Percentiles rank a stretch among this genome's conserved stretches.
Evolutionary conservation across 2,329 filamentous ascomycete genomes (phyloP).

Genomic region (Lachnellula suecica): DNA sequence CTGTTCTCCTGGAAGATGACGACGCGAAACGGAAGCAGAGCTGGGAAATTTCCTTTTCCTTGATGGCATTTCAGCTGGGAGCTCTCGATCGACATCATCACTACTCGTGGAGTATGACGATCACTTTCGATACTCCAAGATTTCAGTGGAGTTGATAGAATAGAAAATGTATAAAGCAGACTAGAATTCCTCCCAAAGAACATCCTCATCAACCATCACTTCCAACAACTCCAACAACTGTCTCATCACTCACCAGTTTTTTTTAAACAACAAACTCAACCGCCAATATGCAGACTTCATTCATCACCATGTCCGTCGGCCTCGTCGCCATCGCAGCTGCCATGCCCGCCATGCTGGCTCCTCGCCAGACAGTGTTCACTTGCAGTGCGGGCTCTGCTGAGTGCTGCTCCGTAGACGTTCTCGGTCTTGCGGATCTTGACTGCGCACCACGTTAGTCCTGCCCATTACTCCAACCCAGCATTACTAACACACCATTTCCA

Average conservation of each 20-base stretch:
- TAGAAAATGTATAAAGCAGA: conserved; percentile 18
- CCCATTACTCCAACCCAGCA: background rate
- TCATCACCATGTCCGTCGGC: conserved; percentile 13
- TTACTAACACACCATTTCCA: conserved; percentile 11
- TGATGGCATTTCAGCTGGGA: conserved; percentile 2
- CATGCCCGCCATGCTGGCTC: conserved; percentile 29
- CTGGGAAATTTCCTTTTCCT: background rate
- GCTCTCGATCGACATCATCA: conserved; percentile 13
- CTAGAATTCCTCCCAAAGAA: conserved; percentile 9
- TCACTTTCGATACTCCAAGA: conserved; percentile 4
- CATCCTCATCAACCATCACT: conserved; percentile 7
- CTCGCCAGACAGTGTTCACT: conserved; percentile 37
- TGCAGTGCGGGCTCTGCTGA: conserved; percentile 44
- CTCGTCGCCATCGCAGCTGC: conserved; percentile 21
- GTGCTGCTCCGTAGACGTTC: conserved; percentile 63
- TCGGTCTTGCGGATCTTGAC: conserved; percentile 56
- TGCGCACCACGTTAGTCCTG: conserved; percentile 51
- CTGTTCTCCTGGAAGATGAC: conserved; percentile 12
- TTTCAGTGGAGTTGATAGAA: conserved; percentile 45
- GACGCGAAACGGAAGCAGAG: conserved; percentile 4
- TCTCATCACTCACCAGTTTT: conserved; percentile 40
- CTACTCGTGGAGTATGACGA: conserved; percentile 5
- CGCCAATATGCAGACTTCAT: conserved; percentile 22
- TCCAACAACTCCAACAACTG: conserved; percentile 31
- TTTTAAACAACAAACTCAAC: conserved; percentile 3